A percentile compares a stretch with the other conserved stretches of the same genome.
Evolutionary conservation across 805 yeast species (phyloP).

Genomic region (Yamadazyma sp.): DNA sequence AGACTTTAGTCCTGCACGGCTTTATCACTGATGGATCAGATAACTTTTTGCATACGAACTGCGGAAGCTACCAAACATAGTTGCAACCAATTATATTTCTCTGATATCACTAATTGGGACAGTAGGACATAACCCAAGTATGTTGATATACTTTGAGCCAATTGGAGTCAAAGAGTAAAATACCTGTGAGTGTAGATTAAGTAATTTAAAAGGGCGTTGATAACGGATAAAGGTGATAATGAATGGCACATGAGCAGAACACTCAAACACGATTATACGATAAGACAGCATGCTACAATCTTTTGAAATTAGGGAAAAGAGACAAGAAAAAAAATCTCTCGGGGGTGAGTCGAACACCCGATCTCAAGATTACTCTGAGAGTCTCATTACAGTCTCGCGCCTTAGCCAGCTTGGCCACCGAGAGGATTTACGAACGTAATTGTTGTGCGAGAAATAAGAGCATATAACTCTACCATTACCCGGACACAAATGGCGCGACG

Average conservation of each 20-base stretch:
- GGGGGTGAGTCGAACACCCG: conserved; percentile 49
- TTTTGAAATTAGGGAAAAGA: neutral
- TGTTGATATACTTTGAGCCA: neutral
- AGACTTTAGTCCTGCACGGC: neutral
- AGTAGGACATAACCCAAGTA: too few relatives aligned
- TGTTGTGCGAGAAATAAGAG: neutral
- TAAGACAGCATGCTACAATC: too few relatives aligned
- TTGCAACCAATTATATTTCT: neutral
- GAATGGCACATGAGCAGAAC: too few relatives aligned
- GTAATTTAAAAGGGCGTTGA: too few relatives aligned
- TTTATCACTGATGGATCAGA: neutral
- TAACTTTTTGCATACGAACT: conserved; percentile 1
- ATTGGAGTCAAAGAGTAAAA: too few relatives aligned
- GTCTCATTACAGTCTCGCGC: conserved; percentile 44
- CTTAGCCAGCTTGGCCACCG: conserved; percentile 47
- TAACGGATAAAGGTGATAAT: too few relatives aligned
- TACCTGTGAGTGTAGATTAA: too few relatives aligned
- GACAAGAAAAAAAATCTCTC: conserved; percentile 27
- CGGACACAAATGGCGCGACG: too few relatives aligned
- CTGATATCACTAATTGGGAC: neutral
- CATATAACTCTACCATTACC: too few relatives aligned
- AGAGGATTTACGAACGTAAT: conserved; percentile 21
- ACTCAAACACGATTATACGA: too few relatives aligned
- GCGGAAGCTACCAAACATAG: neutral
- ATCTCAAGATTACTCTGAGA: conserved; percentile 40